Evolutionary conservation across 805 yeast genomes (phyloP), one percentile per base, ranked within the genome.

Genomic region (Saccharomycopsis selenospora): DNA sequence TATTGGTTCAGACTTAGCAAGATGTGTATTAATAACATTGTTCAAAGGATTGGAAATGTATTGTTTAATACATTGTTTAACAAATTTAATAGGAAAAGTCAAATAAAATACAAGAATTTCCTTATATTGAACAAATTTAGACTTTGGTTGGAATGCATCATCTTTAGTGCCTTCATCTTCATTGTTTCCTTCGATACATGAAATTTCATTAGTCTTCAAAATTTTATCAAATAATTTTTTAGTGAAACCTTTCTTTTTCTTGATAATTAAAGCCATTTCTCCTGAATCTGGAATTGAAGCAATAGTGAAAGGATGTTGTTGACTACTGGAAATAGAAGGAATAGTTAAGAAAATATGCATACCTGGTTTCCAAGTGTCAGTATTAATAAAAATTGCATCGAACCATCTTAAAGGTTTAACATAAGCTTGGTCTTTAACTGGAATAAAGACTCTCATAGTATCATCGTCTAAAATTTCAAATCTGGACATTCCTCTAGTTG

Each of bases 261-360:
- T 63, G 26, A 73, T 66, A 2, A 75, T 59, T 45, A 75, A 60
- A 22, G 59, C 65, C 57, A 75, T 66, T 36, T 66, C 67, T 2
- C 69, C 69, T 2, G 66, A 48, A 4, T 61, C 67, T 10, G 72
- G 59, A 30, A 70, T 54, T 44, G 71, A 66, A 3, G 70, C 57
- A 44, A 73, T 69, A 2, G 77, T 71, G 56, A 73, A 73, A 1
- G 79, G 79, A 56, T 73, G 79, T 52, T 62, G 63, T 51, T 72
- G 75, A 38, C 69, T 55, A 4, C 56, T 52, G 2, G 63, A 60
- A 14, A 72, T 67, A 47, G 65, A 64, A 3, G 65, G 57, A 5
- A 73, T 72, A 43, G 64, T 69, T n/a, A 73, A 57, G 33, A 61
- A 63, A 10, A 72, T 64, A 55, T 73, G 75, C 56, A 71, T 76